Percentiles rank a stretch among this genome's conserved stretches.
phyloP scores from a whole-genome alignment of 2,329 filamentous ascomycete genomes.

The Trichophyton mentagrophytes region DNA sequence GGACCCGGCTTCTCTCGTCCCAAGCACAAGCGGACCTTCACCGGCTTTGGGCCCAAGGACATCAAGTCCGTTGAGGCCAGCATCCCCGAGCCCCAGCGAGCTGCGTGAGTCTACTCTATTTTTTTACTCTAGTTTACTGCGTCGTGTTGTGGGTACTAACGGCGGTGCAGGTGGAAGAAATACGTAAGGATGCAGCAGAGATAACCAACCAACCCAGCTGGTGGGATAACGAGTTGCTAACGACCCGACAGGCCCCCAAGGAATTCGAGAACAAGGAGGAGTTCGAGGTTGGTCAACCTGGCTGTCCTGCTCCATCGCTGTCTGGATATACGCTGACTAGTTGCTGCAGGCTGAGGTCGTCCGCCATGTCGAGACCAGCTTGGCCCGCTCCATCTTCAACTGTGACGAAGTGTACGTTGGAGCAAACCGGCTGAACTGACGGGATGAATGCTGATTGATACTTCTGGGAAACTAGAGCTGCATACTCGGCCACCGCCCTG shows the following conservation, averaged over 20 bases:
- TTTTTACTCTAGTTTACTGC: background rate
- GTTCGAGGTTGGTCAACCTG: slow-evolving; percentile 44
- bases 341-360: slow-evolving; percentile 60
- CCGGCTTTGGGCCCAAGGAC: slow-evolving; percentile 77
- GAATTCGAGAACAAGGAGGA: slow-evolving; percentile 69
- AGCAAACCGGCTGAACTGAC: background rate
- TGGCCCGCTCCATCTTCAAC: slow-evolving; percentile 94
- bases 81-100: slow-evolving; percentile 79
- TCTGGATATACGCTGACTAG: background rate
- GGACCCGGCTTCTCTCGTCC: slow-evolving; percentile 78
- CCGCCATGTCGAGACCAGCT: slow-evolving; percentile 87
- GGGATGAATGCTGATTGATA: background rate
- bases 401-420: slow-evolving; percentile 63
- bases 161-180: slow-evolving; percentile 43
- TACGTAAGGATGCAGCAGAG: slow-evolving; percentile 29
- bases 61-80: slow-evolving; percentile 88
- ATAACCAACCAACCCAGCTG: too few relatives aligned
- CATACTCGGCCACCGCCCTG: slow-evolving; percentile 80
- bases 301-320: background rate
- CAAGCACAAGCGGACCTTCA: slow-evolving; percentile 95
- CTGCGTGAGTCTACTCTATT: slow-evolving; percentile 42
- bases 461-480: slow-evolving; percentile 43
- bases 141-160: background rate
- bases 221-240: too few relatives aligned
- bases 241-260: slow-evolving; percentile 41